These are phyloP conservation scores for Cocos nucifera DNA, from an alignment of 176 grass and related monocot genomes.

Conservation along the genomic window DNA sequence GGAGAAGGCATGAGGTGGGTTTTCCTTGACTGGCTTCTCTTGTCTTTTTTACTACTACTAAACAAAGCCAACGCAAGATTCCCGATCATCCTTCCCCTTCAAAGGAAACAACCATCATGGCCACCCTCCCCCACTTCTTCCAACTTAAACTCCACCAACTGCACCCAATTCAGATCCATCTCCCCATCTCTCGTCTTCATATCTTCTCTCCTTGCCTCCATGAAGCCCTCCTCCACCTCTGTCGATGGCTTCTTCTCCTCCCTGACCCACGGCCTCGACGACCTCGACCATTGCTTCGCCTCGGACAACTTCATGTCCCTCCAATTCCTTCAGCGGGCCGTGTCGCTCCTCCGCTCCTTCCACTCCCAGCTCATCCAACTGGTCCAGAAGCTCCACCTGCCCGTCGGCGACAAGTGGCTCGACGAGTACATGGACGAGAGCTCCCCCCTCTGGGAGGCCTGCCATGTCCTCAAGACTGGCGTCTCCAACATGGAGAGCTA, in stretches of 20 bases:
- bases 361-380: conserved; percentile 4
- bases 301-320: conserved; percentile 9
- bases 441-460: conserved; percentile 11
- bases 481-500: conserved; percentile 7
- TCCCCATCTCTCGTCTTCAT: no score
- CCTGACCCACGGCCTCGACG: neutral
- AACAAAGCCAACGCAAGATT: conserved; percentile 8
- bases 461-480: conserved; percentile 4
- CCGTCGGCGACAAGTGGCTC: conserved; percentile 7
- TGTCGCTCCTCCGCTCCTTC: conserved; percentile 2
- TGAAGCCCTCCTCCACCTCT: neutral
- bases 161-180: no score
- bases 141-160: neutral
- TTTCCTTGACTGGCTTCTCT: neutral
- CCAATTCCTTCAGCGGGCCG: conserved; percentile 4
- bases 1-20: neutral
- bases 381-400: conserved; percentile 12
- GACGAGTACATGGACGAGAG: conserved; percentile 15
- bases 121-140: neutral
- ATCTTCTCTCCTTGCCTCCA: no score
- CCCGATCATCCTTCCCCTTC: neutral
- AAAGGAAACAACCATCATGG: conserved; percentile 5
- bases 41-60: neutral
- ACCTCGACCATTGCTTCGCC: neutral
- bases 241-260: conserved; percentile 1